These are phyloP conservation scores for Thermothelomyces thermophilus DNA, from an alignment of 2,329 filamentous ascomycete species.

Conservation along the genomic window DNA sequence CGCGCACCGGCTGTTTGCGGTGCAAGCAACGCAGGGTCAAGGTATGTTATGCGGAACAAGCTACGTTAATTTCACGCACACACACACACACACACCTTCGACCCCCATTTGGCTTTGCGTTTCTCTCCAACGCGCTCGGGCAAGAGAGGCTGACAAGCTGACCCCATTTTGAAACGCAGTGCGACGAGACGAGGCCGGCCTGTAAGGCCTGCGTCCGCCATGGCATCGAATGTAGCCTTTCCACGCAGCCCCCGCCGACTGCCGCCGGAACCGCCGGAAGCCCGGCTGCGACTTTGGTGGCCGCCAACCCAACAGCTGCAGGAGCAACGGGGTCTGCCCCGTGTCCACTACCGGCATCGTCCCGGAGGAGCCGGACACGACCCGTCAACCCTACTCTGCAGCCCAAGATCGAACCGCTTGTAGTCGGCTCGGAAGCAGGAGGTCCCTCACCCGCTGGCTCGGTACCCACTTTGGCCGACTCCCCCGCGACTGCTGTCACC, in stretches of 20 bases:
- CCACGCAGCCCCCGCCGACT: neutral
- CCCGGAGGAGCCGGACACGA: neutral
- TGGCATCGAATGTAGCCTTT: conserved; percentile 30
- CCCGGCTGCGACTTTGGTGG: neutral
- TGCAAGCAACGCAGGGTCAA: conserved; percentile 35
- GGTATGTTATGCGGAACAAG: no score
- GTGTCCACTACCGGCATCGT: neutral
- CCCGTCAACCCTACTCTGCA: conserved; percentile 13
- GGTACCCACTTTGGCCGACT: neutral
- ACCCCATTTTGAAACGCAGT: conserved; percentile 24
- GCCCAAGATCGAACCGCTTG: neutral
- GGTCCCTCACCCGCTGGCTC: conserved; percentile 5
- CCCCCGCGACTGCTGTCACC: neutral
- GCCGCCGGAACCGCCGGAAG: no score
- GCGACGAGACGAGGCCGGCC: conserved; percentile 34
- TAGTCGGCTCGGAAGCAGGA: neutral
- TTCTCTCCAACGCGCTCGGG: neutral
- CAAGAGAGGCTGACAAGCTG: neutral
- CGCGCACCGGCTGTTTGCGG: conserved; percentile 31
- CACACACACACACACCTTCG: neutral
- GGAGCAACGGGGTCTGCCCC: neutral
- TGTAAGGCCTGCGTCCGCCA: conserved; percentile 34
- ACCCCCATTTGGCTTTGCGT: neutral
- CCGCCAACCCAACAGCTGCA: conserved; percentile 1
- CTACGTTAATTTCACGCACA: no score